Evolutionary conservation across 345 rosid genomes (phyloP), one percentile per base, ranked within the genome.

Genomic region (Murraya paniculata): DNA sequence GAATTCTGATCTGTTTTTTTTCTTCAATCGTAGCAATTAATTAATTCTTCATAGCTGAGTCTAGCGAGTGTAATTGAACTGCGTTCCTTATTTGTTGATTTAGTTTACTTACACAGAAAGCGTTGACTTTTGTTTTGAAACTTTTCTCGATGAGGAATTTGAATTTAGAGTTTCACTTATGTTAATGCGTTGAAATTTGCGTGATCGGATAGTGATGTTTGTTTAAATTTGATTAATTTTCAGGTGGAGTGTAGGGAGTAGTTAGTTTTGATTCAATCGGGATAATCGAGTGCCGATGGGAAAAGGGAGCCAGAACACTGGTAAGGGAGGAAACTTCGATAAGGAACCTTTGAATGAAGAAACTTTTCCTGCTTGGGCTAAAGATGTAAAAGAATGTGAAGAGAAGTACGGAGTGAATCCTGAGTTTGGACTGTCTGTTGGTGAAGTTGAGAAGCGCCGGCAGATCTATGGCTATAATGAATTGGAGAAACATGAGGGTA

Each of bases 401-500:
- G 89, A 86, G 61, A 27, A 93, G 21, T 93, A 77, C 4, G 78
- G 76, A 61, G 94, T 92, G 61, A 84, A 62, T 18, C 86, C 73
- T 11, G 81, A 82, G 6, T 21, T 9, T 30, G 99, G 99, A 7
- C 73, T 95, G 45, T 76, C 86, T 0, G 76, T 70, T n/a, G 88
- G 74, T 1, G 94, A 95, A 38, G 97, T 89, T 41, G 79, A 84
- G 85, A 85, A 87, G 75, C 81, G 88, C 74, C 82, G 75, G 61
- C 74, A 68, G 87, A 88, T 81, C 77, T 79, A 87, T 78, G 98
- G 98, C 45, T 88, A 72, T 73, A 95, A 95, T 75, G 98, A 95
- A 78, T 76, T 93, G 66, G 98, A 93, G 86, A 95, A 93, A 72
- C 98, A 89, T 22, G 97, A 92, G 73, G 88, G 91, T 0, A 86